A percentile compares a stretch with the other conserved stretches of the same genome.
Conservation (phyloP, 2,329 filamentous ascomycete species). For the Zymoseptoria brevis region DNA sequence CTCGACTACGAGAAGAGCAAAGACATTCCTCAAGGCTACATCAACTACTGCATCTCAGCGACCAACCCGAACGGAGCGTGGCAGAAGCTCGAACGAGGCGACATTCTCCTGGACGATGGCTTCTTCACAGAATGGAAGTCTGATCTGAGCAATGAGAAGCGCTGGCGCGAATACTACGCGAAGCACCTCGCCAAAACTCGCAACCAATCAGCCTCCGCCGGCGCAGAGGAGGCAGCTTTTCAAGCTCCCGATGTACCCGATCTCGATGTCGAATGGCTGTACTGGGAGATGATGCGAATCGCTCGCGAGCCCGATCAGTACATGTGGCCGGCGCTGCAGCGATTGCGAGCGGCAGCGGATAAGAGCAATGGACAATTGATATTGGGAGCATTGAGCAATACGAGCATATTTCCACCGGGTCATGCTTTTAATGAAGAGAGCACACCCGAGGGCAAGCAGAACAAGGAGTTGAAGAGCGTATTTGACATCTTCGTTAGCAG, state of each 20-base stretch:
- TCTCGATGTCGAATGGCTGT: constrained; percentile 71
- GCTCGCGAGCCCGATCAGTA: constrained; percentile 68
- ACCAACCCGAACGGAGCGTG: constrained; percentile 73
- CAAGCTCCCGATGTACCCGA: constrained; percentile 55
- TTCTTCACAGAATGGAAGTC: constrained; percentile 71
- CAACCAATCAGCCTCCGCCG: constrained; percentile 37
- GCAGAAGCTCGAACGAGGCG: constrained; percentile 80
- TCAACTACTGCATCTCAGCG: constrained; percentile 81
- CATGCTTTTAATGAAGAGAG: constrained; percentile 56
- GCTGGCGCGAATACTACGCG: constrained; percentile 59
- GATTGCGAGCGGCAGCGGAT: constrained; percentile 44
- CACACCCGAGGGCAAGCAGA: constrained; percentile 32
- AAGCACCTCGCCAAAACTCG: constrained; percentile 18
- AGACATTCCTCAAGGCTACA: constrained; percentile 75
- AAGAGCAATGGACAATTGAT: constrained; percentile 46
- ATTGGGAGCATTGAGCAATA: constrained; percentile 81
- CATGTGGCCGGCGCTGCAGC: constrained; percentile 76
- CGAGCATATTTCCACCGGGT: constrained; percentile 70
- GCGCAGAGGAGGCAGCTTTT: constrained; percentile 22
- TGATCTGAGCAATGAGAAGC: constrained; percentile 58
- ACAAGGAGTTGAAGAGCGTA: constrained; percentile 49
- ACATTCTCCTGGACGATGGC: constrained; percentile 62
- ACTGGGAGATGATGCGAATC: constrained; percentile 82
- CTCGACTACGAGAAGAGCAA: constrained; percentile 75
- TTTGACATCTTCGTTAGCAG: constrained; percentile 88